These are phyloP conservation scores for Termitomyces sp. DNA, from an alignment of 768 basidiomycete species.

Conservation along the genomic window DNA sequence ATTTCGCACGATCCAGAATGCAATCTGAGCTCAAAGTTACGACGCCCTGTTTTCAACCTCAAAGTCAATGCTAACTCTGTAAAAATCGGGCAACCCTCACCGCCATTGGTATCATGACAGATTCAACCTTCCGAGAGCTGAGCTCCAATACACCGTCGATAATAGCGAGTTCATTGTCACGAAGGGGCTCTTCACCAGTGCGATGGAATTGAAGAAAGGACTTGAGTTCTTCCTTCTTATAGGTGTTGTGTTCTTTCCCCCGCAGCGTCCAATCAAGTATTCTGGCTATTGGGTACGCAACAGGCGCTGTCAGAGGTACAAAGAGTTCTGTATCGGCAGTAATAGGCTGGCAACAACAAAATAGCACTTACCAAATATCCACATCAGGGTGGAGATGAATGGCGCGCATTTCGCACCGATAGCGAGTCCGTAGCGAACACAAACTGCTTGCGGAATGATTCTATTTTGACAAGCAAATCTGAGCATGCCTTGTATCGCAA, in stretches of 20 bases:
- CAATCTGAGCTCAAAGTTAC: slow-evolving; percentile 62
- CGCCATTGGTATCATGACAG: slow-evolving; percentile 79
- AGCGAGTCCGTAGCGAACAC: slow-evolving; percentile 72
- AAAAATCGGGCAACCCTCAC: slow-evolving; percentile 26
- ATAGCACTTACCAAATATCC: slow-evolving; percentile 39
- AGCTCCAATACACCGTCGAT: slow-evolving; percentile 76
- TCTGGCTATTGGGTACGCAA: slow-evolving; percentile 79
- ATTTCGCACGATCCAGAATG: background rate
- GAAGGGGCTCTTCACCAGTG: slow-evolving; percentile 67
- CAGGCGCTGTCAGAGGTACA: slow-evolving; percentile 52
- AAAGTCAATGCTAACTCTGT: background rate
- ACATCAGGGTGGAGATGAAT: slow-evolving; percentile 70
- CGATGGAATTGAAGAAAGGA: slow-evolving; percentile 81
- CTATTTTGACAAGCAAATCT: slow-evolving; percentile 16
- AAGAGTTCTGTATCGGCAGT: background rate
- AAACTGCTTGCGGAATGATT: slow-evolving; percentile 66
- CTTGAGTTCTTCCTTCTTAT: slow-evolving; percentile 78
- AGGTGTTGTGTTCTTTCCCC: slow-evolving; percentile 60
- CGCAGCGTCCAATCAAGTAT: slow-evolving; percentile 82
- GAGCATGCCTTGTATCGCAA: background rate
- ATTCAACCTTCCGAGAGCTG: slow-evolving; percentile 68
- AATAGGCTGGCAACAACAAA: slow-evolving; percentile 9
- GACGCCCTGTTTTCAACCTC: slow-evolving; percentile 57
- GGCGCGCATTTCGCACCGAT: slow-evolving; percentile 78
- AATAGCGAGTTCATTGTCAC: slow-evolving; percentile 79